phyloP scores from a whole-genome alignment of 768 basidiomycete genomes.

The Hygrocybe coccinea region DNA sequence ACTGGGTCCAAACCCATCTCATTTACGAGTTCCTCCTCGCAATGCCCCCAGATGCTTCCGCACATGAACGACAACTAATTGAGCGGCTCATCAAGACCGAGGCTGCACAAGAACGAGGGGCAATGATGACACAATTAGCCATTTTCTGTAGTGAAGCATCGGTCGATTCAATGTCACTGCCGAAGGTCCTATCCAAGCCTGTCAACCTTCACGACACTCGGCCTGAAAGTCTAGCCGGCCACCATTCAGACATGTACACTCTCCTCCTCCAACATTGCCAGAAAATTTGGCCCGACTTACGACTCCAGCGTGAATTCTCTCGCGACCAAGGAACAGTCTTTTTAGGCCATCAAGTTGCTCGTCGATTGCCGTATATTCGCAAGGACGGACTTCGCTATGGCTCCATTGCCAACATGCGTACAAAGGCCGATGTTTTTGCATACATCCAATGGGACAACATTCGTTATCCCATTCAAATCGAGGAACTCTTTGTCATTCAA shows the following conservation, averaged over 20 bases:
- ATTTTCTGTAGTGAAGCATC: slow-evolving; percentile 18
- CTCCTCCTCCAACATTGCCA: slow-evolving; percentile 8
- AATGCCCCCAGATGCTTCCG: slow-evolving; percentile 13
- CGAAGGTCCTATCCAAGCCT: background rate
- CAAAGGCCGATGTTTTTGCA: slow-evolving; percentile 14
- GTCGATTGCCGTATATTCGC: slow-evolving; percentile 11
- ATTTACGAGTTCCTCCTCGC: slow-evolving; percentile 20
- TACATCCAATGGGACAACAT: slow-evolving; percentile 6
- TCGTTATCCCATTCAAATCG: slow-evolving; percentile 11
- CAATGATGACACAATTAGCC: slow-evolving; percentile 21
- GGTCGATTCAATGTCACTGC: background rate
- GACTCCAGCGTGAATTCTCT: slow-evolving; percentile 6
- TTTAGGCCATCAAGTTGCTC: slow-evolving; percentile 2
- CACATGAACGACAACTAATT: slow-evolving; percentile 9
- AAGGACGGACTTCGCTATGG: slow-evolving; percentile 25
- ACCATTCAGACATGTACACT: background rate
- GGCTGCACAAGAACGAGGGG: slow-evolving; percentile 11
- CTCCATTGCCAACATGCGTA: slow-evolving; percentile 10
- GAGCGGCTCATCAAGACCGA: slow-evolving; percentile 13
- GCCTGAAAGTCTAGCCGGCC: background rate
- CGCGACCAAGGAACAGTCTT: background rate
- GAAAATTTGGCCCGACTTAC: slow-evolving; percentile 10
- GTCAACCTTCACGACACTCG: background rate
- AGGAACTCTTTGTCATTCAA: slow-evolving; percentile 10
- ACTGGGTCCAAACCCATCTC: slow-evolving; percentile 12